Evolutionary conservation across 2,329 filamentous ascomycete genomes (phyloP).

Genomic region (Dactylellina haptotyla): DNA sequence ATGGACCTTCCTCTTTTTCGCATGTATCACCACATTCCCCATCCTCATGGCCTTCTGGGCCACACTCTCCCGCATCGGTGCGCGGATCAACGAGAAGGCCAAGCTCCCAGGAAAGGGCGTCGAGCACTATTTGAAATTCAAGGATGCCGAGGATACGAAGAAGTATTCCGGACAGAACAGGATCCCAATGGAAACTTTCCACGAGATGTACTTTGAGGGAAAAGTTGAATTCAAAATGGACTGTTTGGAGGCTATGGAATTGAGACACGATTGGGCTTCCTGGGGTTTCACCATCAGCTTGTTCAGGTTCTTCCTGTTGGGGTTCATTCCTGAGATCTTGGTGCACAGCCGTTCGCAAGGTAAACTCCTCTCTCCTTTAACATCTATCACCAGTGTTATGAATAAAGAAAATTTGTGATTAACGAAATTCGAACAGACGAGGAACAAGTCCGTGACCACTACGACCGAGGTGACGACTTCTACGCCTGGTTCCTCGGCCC

Average conservation of each 20-base stretch:
- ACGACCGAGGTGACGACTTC: slow-evolving; percentile 97
- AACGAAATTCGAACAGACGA: slow-evolving; percentile 72
- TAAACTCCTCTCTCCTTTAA: slow-evolving; percentile 59
- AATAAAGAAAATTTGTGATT: background rate
- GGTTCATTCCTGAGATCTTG: slow-evolving; percentile 88
- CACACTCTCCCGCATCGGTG: slow-evolving; percentile 79
- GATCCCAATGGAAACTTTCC: slow-evolving; percentile 91
- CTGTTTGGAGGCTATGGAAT: slow-evolving; percentile 86
- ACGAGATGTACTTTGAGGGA: slow-evolving; percentile 97
- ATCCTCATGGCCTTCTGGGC: slow-evolving; percentile 86
- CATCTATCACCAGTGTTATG: background rate
- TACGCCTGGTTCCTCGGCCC: slow-evolving; percentile 98
- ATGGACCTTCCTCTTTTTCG: slow-evolving; percentile 88
- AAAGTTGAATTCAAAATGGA: slow-evolving; percentile 97
- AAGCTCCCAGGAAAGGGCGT: slow-evolving; percentile 84
- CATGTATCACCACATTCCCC: slow-evolving; percentile 78
- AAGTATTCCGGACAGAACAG: slow-evolving; percentile 82
- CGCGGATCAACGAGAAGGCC: slow-evolving; percentile 92
- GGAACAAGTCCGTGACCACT: slow-evolving; percentile 97
- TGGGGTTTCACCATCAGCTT: slow-evolving; percentile 88
- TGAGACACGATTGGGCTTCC: slow-evolving; percentile 95
- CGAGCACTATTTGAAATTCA: slow-evolving; percentile 89
- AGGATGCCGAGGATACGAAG: slow-evolving; percentile 68
- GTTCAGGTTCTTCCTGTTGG: slow-evolving; percentile 87
- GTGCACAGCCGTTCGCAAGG: slow-evolving; percentile 91